Evolutionary conservation across 2,329 filamentous ascomycete genomes (phyloP), one percentile per base, ranked within the genome.

Genomic region (Hypoxylon sp.): DNA sequence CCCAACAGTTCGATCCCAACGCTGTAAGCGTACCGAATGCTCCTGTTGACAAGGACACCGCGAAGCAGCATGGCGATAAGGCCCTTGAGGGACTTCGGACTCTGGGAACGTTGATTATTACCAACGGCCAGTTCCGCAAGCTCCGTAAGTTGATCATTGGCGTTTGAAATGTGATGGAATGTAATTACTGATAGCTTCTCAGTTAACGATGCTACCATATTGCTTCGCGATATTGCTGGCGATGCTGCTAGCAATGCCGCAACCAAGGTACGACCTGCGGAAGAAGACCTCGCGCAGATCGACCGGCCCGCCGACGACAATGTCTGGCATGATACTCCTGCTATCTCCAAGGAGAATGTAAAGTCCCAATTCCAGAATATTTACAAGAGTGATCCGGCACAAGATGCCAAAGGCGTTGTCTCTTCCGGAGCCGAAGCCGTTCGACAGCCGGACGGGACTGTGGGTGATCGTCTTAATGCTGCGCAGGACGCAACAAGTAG

Each of bases 71-170:
- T 78, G 93, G 91, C 44, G 89, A 96, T 70, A 87, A 95, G 79
- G 94, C 92, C 1, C 84, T 97, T 8, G 89, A 97, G 71, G 96
- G 95, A 26, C 82, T 99, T 48, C 91, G 94, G 74, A 97, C 94
- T 3, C 85, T 99, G 0, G 96, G 95, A 56, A 94, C 92, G 17
- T 85, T 99, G 63, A 84, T 98, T 75, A 92, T 98, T 76, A 97
- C 94, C 75, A 99, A 99, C 76, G 96, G 96, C 72, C 94, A 98
- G 80, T 98, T 97, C 86, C 89, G 94, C 74, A 97, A 97, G 84
- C 88, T 97, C 35, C 82, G 92, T 91, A 88, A 80, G 91, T 88
- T 10, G 8, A 50, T 37, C 11, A 52, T 2, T 11, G n/a, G 19
- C 37, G 13, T 3, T 1, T 8, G 2, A 5, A 13, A 5, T 6